Evolutionary conservation across 106 monocot species (phyloP).

Genomic region (Ottelia alismoides): DNA sequence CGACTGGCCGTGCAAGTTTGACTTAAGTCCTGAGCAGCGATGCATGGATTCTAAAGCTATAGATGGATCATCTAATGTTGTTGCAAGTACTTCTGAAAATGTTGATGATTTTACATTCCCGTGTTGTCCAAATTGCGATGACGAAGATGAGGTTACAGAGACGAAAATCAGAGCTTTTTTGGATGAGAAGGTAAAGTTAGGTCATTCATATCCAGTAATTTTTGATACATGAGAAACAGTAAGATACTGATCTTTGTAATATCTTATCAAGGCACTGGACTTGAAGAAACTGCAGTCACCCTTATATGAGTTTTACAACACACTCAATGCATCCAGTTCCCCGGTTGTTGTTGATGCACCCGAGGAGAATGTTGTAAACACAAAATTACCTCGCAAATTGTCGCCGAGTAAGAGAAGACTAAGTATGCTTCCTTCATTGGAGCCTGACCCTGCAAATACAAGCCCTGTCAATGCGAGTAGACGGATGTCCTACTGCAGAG

Average conservation of each 20-base stretch:
- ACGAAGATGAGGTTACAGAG: conserved; percentile 81
- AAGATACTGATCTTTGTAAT: background rate
- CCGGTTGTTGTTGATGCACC: conserved; percentile 7
- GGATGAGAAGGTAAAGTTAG: conserved; percentile 92
- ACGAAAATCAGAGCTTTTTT: conserved; percentile 83
- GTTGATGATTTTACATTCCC: conserved; percentile 47
- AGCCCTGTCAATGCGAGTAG: conserved; percentile 18
- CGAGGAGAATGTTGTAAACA: conserved; percentile 28
- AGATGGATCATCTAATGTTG: conserved; percentile 16
- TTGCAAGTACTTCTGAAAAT: conserved; percentile 1
- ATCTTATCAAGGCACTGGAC: conserved; percentile 59
- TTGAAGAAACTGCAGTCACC: conserved; percentile 95
- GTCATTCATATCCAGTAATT: background rate
- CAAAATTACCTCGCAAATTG: conserved; percentile 42
- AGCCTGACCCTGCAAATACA: background rate
- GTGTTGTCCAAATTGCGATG: conserved; percentile 40
- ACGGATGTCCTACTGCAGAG: conserved; percentile 21
- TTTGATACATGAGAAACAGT: background rate
- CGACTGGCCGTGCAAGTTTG: conserved; percentile 60
- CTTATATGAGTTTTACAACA: conserved; percentile 83
- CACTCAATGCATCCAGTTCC: conserved; percentile 36
- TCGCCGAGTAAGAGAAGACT: conserved; percentile 34
- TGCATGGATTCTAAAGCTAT: conserved; percentile 10
- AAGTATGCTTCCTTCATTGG: background rate
- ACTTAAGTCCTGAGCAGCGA: conserved; percentile 30